Percentiles rank a stretch among this genome's conserved stretches.
Conservation (phyloP, 441 rosid species). For the Jatropha multifida region DNA sequence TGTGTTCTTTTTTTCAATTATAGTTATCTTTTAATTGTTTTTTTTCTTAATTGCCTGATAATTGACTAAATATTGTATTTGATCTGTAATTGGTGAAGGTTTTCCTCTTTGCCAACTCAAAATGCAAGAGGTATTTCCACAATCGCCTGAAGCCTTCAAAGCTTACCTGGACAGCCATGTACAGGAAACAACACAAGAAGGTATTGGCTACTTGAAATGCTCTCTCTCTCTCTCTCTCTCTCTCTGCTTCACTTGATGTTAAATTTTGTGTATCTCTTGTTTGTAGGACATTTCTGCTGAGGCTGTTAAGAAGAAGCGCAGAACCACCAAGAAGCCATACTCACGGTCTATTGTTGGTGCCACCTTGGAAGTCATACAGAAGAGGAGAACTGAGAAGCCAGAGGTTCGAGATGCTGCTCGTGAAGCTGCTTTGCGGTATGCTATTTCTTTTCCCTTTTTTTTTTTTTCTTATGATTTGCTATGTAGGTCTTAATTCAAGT, state of each 20-base stretch:
- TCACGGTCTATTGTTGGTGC: constrained; percentile 60
- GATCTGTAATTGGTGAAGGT: constrained; percentile 20
- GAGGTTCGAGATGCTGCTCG: constrained; percentile 57
- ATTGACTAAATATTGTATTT: neutral
- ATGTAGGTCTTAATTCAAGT: neutral
- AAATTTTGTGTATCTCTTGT: neutral
- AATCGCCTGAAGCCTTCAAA: constrained; percentile 42
- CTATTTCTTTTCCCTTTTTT: neutral
- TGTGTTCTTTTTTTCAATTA: neutral
- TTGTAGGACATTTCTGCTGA: constrained; percentile 45
- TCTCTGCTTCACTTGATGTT: neutral
- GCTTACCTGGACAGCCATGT: constrained; percentile 47
- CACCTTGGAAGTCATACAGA: constrained; percentile 55
- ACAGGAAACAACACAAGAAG: constrained; percentile 42
- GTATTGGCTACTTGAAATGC: constrained; percentile 9
- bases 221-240: neutral
- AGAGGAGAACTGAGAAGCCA: constrained; percentile 54
- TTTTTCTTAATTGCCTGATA: neutral
- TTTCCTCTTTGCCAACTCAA: constrained; percentile 42
- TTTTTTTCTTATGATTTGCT: neutral
- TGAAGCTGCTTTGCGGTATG: constrained; percentile 54
- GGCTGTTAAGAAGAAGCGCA: constrained; percentile 51
- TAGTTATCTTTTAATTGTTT: neutral
- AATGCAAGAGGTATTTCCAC: constrained; percentile 50
- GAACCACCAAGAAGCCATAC: constrained; percentile 48